phyloP scores from a whole-genome alignment of 225 moss, liverwort and hornwort genomes.

The Takakia lepidozioides region DNA sequence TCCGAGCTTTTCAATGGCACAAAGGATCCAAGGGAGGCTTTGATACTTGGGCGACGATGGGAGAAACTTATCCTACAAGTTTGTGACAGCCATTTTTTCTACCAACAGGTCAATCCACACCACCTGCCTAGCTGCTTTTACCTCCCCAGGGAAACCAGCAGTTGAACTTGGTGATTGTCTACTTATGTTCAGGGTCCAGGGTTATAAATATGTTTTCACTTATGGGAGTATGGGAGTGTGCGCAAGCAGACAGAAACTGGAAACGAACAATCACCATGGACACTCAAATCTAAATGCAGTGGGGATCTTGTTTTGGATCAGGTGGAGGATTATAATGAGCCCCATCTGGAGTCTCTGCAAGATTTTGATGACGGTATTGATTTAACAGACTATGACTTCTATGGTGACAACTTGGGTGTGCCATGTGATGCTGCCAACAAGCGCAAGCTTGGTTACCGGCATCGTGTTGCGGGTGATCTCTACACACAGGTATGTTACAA shows the following conservation, averaged over 20 bases:
- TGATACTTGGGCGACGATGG: conserved; percentile 44
- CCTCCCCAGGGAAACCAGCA: no score
- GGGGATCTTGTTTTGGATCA: no score
- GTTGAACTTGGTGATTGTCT: no score
- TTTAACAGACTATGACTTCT: conserved; percentile 24
- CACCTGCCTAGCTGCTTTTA: no score
- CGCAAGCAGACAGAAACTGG: no score
- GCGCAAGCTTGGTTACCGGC: conserved; percentile 37
- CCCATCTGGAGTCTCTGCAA: conserved; percentile 32
- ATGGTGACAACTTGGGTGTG: conserved; percentile 12
- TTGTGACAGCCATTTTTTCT: conserved; percentile 51
- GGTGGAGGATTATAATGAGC: conserved; percentile 47
- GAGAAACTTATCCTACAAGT: conserved; percentile 57
- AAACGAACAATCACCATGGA: no score
- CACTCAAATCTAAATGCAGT: no score
- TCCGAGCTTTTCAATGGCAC: conserved; percentile 41
- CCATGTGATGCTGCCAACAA: conserved; percentile 23
- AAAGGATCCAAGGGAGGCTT: conserved; percentile 31
- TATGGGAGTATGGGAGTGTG: no score
- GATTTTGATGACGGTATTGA: conserved; percentile 41
- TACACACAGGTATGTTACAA: conserved; percentile 29
- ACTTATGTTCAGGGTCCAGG: no score
- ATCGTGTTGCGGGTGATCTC: conserved; percentile 28
- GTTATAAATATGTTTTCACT: conserved; percentile 1
- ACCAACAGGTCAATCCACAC: conserved; percentile 18